Percentiles rank a stretch among this genome's conserved stretches.
Conservation (phyloP, 805 yeast genomes). For the Yamadazyma endophytica region DNA sequence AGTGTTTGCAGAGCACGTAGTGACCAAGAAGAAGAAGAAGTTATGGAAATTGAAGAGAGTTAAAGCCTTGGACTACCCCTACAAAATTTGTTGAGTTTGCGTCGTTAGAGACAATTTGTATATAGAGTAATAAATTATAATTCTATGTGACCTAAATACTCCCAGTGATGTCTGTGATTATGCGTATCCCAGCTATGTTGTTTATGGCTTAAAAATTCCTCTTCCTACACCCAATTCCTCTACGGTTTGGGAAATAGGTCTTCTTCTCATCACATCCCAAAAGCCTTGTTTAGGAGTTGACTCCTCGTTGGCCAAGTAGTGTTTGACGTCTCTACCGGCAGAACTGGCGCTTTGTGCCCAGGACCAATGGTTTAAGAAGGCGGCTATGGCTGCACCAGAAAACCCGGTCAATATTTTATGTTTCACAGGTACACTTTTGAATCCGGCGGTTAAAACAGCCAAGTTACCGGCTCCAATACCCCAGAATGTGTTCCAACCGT, state of each 20-base stretch:
- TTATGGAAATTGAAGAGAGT: constrained; percentile 85
- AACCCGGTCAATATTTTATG: constrained; percentile 39
- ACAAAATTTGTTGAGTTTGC: constrained; percentile 33
- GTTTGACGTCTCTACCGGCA: constrained; percentile 34
- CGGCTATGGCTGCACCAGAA: constrained; percentile 35
- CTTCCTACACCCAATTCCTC: constrained; percentile 69
- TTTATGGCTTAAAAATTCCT: constrained; percentile 45
- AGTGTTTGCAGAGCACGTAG: constrained; percentile 78
- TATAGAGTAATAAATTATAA: constrained; percentile 1
- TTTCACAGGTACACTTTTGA: constrained; percentile 37
- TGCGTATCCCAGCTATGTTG: neutral
- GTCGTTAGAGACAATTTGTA: no score
- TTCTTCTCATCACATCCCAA: constrained; percentile 79
- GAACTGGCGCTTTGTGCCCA: constrained; percentile 40
- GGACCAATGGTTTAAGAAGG: constrained; percentile 33
- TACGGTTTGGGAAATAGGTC: constrained; percentile 76
- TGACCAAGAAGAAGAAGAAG: constrained; percentile 80
- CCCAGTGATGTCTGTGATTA: constrained; percentile 1
- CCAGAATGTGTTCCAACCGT: constrained; percentile 63
- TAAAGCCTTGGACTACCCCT: constrained; percentile 82
- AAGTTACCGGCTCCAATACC: constrained; percentile 51
- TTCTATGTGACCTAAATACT: neutral
- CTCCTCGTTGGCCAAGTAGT: constrained; percentile 36
- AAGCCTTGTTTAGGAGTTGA: constrained; percentile 45
- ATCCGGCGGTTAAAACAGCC: constrained; percentile 41